Percentiles rank a stretch among this genome's conserved stretches.
Conservation (phyloP, 2,329 filamentous ascomycete species). For the Stagonosporopsis tanaceti region DNA sequence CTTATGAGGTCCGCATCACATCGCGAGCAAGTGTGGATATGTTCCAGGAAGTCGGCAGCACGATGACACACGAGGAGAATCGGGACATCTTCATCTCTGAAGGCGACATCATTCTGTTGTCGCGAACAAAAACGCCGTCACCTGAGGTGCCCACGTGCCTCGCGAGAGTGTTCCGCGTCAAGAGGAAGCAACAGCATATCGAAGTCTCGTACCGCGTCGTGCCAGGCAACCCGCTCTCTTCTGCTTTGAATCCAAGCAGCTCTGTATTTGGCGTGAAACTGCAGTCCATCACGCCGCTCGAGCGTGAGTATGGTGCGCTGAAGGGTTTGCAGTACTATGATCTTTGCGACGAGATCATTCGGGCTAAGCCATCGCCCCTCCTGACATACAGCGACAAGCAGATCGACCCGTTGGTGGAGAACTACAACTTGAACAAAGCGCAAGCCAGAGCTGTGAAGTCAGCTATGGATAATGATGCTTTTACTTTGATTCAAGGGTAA, state of each 20-base stretch:
- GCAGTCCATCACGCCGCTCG: slow-evolving; percentile 90
- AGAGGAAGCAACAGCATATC: slow-evolving; percentile 78
- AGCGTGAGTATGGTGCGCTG: slow-evolving; percentile 92
- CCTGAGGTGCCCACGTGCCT: slow-evolving; percentile 79
- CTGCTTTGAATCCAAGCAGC: slow-evolving; percentile 71
- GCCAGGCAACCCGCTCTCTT: slow-evolving; percentile 68
- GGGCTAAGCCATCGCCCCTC: slow-evolving; percentile 88
- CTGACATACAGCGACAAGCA: slow-evolving; percentile 80
- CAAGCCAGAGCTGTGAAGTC: slow-evolving; percentile 93
- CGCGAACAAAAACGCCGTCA: slow-evolving; percentile 75
- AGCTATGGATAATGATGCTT: slow-evolving; percentile 93
- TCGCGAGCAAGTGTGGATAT: slow-evolving; percentile 90
- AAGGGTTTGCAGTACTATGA: slow-evolving; percentile 95
- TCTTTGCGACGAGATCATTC: slow-evolving; percentile 88
- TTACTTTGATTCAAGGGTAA: slow-evolving; percentile 91
- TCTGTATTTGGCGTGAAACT: slow-evolving; percentile 81
- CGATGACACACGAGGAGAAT: slow-evolving; percentile 74
- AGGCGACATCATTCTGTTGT: slow-evolving; percentile 89
- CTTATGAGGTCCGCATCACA: slow-evolving; percentile 86
- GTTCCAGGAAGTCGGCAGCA: slow-evolving; percentile 89
- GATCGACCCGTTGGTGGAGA: slow-evolving; percentile 72
- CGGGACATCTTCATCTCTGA: slow-evolving; percentile 78
- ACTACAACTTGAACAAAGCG: slow-evolving; percentile 84
- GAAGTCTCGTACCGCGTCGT: slow-evolving; percentile 89
- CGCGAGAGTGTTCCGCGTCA: slow-evolving; percentile 81